phyloP scores from a whole-genome alignment of 192 early-diverging fungal genomes.

The Mortierella antarctica region DNA sequence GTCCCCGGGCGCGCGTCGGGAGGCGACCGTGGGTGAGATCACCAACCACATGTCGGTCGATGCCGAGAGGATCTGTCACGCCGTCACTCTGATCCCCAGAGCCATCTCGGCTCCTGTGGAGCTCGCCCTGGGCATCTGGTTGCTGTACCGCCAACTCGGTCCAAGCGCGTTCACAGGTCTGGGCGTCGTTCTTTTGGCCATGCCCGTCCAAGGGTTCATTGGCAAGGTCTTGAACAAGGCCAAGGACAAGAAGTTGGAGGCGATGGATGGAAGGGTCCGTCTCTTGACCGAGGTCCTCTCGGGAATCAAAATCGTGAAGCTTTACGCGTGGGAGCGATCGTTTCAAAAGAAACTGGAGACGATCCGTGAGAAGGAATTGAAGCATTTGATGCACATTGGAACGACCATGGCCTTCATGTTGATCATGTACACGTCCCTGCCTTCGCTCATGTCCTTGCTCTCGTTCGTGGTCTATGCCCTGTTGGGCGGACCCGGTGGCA shows the following conservation, averaged over 20 bases:
- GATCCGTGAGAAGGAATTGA: slow-evolving; percentile 17
- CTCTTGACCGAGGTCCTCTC: slow-evolving; percentile 47
- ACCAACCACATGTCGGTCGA: slow-evolving; percentile 55
- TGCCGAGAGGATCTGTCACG: slow-evolving; percentile 22
- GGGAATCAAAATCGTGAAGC: slow-evolving; percentile 54
- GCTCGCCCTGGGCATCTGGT: slow-evolving; percentile 21
- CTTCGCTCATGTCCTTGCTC: slow-evolving; percentile 25
- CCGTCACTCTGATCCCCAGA: slow-evolving; percentile 1
- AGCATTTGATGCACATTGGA: slow-evolving; percentile 7
- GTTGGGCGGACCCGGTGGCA: slow-evolving; percentile 12
- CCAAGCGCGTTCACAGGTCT: slow-evolving; percentile 36
- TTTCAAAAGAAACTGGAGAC: slow-evolving; percentile 6
- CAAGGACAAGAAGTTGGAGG: slow-evolving; percentile 42
- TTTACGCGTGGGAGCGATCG: slow-evolving; percentile 45
- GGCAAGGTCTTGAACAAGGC: slow-evolving; percentile 17
- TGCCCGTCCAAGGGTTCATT: slow-evolving; percentile 19
- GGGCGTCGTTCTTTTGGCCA: slow-evolving; percentile 23
- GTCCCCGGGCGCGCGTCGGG: slow-evolving; percentile 28
- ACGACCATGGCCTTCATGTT: slow-evolving; percentile 24
- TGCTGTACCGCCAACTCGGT: slow-evolving; percentile 36
- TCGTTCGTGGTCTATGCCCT: slow-evolving; percentile 23
- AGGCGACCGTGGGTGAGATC: slow-evolving; percentile 47
- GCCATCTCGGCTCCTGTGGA: slow-evolving; percentile 29
- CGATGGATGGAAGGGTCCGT: slow-evolving; percentile 52
- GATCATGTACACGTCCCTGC: slow-evolving; percentile 35